Evolutionary conservation across 2,329 filamentous ascomycete genomes (phyloP).

Genomic region (Neophaeococcomyces aloes): DNA sequence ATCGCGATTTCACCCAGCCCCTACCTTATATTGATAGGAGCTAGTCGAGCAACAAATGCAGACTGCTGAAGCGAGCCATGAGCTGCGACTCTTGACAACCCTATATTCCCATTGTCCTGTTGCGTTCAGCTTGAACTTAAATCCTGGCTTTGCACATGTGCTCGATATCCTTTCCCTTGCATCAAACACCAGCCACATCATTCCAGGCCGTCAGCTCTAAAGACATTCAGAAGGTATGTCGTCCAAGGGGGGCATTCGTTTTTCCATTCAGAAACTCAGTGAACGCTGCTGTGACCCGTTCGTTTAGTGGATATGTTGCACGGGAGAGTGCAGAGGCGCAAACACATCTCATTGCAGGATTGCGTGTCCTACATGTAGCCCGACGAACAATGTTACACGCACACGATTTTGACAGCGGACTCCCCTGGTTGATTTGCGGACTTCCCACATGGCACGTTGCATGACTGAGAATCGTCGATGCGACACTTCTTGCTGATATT

Average conservation of each 20-base stretch:
- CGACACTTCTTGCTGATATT: too few species aligned
- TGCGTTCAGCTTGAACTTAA: background rate
- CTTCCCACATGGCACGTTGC: background rate
- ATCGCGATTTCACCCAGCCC: too few species aligned
- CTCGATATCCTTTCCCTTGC: too few species aligned
- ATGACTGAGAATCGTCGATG: background rate
- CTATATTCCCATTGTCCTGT: background rate
- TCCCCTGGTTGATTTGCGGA: slow-evolving; percentile 1
- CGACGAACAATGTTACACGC: background rate
- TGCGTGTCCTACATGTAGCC: background rate
- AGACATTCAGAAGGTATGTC: too few species aligned
- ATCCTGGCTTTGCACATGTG: too few species aligned
- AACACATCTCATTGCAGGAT: background rate
- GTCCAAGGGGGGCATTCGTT: too few species aligned
- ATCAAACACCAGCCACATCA: too few species aligned
- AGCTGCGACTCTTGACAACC: background rate
- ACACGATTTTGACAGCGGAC: slow-evolving; percentile 7
- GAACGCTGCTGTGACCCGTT: background rate
- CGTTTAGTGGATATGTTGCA: background rate
- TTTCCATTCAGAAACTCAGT: background rate
- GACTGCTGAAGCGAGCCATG: too few species aligned
- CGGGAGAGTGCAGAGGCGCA: background rate
- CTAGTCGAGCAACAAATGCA: too few species aligned
- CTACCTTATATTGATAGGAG: background rate
- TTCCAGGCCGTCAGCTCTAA: too few species aligned